These are phyloP conservation scores for Pilatotrama ljubarskyi DNA, from an alignment of 768 basidiomycete genomes.

Conservation along the genomic window DNA sequence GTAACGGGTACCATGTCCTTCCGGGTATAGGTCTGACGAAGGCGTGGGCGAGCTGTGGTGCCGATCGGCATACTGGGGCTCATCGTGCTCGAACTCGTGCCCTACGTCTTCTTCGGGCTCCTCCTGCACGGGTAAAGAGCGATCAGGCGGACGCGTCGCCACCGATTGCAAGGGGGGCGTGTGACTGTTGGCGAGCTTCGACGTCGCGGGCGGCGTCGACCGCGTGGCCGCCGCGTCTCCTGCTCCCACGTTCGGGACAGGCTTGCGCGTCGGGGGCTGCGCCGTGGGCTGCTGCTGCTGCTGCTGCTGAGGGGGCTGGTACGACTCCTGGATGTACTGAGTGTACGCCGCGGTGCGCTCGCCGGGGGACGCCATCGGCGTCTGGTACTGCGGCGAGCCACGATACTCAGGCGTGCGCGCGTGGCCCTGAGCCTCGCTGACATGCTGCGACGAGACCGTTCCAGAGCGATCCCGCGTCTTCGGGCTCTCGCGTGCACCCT, in stretches of 20 bases:
- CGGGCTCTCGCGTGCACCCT: constrained; percentile 41
- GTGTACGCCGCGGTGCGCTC: constrained; percentile 47
- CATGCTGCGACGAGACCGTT: constrained; percentile 42
- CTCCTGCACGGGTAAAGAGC: constrained; percentile 76
- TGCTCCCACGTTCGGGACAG: constrained; percentile 16
- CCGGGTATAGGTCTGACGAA: constrained; percentile 55
- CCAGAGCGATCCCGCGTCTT: constrained; percentile 33
- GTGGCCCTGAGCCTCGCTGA: constrained; percentile 15
- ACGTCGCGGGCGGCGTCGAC: constrained; percentile 36
- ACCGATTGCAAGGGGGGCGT: constrained; percentile 57
- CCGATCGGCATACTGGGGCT: constrained; percentile 35
- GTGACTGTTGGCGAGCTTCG: constrained; percentile 44
- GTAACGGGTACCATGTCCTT: constrained; percentile 40
- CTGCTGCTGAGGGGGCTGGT: constrained; percentile 8
- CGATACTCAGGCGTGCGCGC: constrained; percentile 52
- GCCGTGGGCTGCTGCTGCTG: constrained; percentile 4
- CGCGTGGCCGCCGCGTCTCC: constrained; percentile 21
- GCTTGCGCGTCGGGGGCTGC: constrained; percentile 25
- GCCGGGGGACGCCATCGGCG: constrained; percentile 48
- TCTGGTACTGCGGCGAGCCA: constrained; percentile 42
- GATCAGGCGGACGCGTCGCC: constrained; percentile 61
- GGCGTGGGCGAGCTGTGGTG: constrained; percentile 49
- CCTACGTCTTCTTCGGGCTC: constrained; percentile 67
- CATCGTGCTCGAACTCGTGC: constrained; percentile 25
- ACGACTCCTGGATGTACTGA: constrained; percentile 40